Evolutionary conservation across 1,284 basidiomycete genomes (phyloP).

Genomic region (Cryptococcus sp.): DNA sequence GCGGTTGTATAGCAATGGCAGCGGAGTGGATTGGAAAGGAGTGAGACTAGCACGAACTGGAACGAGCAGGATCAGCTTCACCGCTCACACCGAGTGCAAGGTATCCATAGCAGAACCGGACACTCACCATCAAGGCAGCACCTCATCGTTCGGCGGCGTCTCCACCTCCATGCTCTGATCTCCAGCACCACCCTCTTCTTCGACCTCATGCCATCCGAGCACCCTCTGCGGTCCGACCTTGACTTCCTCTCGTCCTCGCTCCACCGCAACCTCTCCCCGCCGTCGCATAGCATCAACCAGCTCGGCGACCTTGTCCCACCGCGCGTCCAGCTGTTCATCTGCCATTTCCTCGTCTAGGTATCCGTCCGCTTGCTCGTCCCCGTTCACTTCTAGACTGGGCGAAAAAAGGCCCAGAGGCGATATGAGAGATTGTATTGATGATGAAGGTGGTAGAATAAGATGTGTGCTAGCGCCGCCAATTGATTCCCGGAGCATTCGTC

Average conservation of each 20-base stretch:
- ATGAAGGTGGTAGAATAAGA: background rate
- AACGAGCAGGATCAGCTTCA: too few relatives aligned
- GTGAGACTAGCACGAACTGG: too few relatives aligned
- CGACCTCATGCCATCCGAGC: conserved; percentile 38
- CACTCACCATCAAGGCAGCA: too few relatives aligned
- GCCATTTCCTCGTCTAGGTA: conserved; percentile 28
- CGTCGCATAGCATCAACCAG: conserved; percentile 36
- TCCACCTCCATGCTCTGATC: conserved; percentile 3
- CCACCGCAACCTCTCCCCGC: conserved; percentile 35
- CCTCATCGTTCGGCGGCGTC: too few relatives aligned
- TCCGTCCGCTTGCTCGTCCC: conserved; percentile 16
- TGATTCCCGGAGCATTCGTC: conserved; percentile 43
- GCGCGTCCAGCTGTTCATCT: conserved; percentile 41
- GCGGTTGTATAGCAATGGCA: too few relatives aligned
- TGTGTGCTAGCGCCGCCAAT: conserved; percentile 7
- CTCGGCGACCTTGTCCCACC: conserved; percentile 44
- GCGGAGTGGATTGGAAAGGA: too few relatives aligned
- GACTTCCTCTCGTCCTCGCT: conserved; percentile 28
- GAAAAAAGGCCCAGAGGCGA: conserved; percentile 9
- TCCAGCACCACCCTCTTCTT: conserved; percentile 12
- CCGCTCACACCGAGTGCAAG: too few relatives aligned
- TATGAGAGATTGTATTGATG: conserved; percentile 2
- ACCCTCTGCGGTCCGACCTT: conserved; percentile 31
- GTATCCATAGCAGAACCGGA: too few relatives aligned
- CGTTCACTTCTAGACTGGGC: conserved; percentile 2